Evolutionary conservation across 768 basidiomycete species (phyloP), one percentile per base, ranked within the genome.

Genomic region (Suillus spraguei): DNA sequence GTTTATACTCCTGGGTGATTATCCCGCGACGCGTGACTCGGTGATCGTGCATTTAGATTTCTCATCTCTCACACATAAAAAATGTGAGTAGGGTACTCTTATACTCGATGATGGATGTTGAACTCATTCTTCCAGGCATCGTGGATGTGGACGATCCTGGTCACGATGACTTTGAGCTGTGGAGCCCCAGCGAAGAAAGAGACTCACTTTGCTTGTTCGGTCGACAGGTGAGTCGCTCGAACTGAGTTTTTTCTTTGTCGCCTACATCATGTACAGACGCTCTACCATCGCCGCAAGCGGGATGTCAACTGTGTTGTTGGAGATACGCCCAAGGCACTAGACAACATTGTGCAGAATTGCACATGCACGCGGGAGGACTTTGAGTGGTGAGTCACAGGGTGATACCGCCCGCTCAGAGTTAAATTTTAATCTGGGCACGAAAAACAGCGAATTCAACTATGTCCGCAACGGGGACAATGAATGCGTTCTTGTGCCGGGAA

Each of bases 121-220:
- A 24, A 52, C 70, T 64, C 11, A 63, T 60, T 28, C 41, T 61
- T 41, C 1, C 65, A 97, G 95, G 96, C 74, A 77, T 81, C 1
- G 77, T 96, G 53, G 85, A 83, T 64, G 59, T 83, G 5, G 83
- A 94, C 1, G 78, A 97, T 69, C 89, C 95, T 8, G 83, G 82
- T 17, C 79, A 89, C 44, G 96, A 98, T 71, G 97, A 99, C 77
- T 99, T 99, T 72, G 96, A 99, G 73, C 78, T 97, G 2, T 99
- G 97, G 97, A 95, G 91, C 72, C 97, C 97, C 0, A 93, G 92
- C 63, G 91, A 96, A 71, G 88, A 88, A 53, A 86, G 97, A n/a
- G 79, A 84, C 39, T 95, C 99, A 71, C 80, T 80, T 9, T 99
- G 97, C 76, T 78, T 99, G 33, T 99, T 99, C 67, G 97, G 97